These are phyloP conservation scores for Sugiyamaella floridensis DNA, from an alignment of 805 yeast species.

Conservation along the genomic window DNA sequence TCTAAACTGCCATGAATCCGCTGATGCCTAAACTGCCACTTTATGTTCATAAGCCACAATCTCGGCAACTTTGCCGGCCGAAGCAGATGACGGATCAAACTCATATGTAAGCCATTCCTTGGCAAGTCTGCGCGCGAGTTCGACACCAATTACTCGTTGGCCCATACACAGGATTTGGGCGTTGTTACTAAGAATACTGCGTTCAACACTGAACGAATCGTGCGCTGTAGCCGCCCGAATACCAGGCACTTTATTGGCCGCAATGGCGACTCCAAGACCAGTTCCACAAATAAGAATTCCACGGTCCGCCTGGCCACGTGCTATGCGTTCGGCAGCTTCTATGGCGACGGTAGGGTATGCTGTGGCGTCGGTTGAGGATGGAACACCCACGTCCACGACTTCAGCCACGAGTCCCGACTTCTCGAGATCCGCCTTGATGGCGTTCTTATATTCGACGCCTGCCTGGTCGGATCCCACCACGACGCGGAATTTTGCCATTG, in stretches of 20 bases:
- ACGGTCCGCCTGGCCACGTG: conserved; percentile 38
- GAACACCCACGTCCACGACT: conserved; percentile 39
- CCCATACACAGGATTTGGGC: conserved; percentile 45
- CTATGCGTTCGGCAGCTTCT: conserved; percentile 37
- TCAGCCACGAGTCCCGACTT: conserved; percentile 26
- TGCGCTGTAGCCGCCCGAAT: conserved; percentile 45
- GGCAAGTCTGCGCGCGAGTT: conserved; percentile 39
- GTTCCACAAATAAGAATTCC: conserved; percentile 44
- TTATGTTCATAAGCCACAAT: conserved; percentile 27
- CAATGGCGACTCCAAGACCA: conserved; percentile 44
- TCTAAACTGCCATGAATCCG: no score
- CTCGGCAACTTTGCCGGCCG: conserved; percentile 38
- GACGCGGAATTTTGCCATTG: conserved; percentile 19
- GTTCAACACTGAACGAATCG: conserved; percentile 41
- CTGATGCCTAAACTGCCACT: no score
- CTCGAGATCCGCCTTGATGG: conserved; percentile 33
- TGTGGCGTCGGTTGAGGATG: conserved; percentile 28
- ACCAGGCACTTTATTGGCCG: conserved; percentile 43
- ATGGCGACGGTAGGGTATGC: conserved; percentile 42
- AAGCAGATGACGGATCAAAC: conserved; percentile 36
- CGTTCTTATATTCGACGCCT: conserved; percentile 39
- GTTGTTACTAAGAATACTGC: conserved; percentile 39
- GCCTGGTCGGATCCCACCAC: conserved; percentile 41
- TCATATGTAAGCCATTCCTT: conserved; percentile 40
- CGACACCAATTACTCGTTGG: conserved; percentile 40